These are phyloP conservation scores for Simmondsia chinensis DNA, from an alignment of 148 eudicot genomes.

Conservation along the genomic window DNA sequence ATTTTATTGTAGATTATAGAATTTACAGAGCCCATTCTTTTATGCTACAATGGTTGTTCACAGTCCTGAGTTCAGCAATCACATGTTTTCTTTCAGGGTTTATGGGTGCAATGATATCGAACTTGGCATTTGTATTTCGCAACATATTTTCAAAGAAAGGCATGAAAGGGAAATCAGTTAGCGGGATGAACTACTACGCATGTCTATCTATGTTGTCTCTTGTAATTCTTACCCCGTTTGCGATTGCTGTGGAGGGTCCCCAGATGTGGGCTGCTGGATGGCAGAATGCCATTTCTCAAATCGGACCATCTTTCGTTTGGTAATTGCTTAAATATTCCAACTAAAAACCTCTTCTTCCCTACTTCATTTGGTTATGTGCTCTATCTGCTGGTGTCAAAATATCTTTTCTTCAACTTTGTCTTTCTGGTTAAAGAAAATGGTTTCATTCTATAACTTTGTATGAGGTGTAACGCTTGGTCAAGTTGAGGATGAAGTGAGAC, in stretches of 20 bases:
- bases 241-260: conserved; percentile 80
- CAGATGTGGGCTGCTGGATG: conserved; percentile 74
- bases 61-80: conserved; percentile 9
- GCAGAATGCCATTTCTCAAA: conserved; percentile 48
- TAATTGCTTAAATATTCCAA: conserved; percentile 26
- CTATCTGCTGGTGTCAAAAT: conserved; percentile 3
- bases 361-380: conserved; percentile 13
- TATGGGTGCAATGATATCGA: conserved; percentile 83
- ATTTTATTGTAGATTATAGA: too few relatives aligned
- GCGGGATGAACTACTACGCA: conserved; percentile 89
- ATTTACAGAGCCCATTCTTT: too few relatives aligned
- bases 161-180: conserved; percentile 80
- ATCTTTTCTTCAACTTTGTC: too few relatives aligned
- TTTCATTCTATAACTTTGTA: too few relatives aligned
- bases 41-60: background rate
- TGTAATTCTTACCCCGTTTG: conserved; percentile 63
- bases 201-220: conserved; percentile 70
- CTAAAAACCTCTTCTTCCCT: too few relatives aligned
- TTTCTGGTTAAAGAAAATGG: too few relatives aligned
- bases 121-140: conserved; percentile 73
- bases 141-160: conserved; percentile 86
- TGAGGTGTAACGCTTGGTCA: too few relatives aligned
- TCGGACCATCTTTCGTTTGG: conserved; percentile 70
- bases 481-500: too few relatives aligned
- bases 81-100: conserved; percentile 43